Evolutionary conservation across 176 grass and related monocot genomes (phyloP).

Genomic region (Alopecurus myosuroides): DNA sequence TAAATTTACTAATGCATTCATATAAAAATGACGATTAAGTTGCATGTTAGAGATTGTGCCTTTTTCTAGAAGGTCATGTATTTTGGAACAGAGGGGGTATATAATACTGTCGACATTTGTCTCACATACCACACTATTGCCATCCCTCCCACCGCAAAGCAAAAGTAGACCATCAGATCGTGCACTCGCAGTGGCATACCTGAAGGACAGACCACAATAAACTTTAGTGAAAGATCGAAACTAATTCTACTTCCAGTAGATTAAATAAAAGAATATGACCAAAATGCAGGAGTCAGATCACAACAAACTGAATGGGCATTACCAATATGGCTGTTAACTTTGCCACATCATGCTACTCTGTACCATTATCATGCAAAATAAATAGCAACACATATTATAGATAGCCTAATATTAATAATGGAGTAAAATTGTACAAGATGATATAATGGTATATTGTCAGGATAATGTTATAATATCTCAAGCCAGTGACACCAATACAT

Average conservation of each 20-base stretch:
- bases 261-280: conserved; percentile 10
- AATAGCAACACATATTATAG: conserved; percentile 17
- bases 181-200: conserved; percentile 99
- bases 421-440: background rate
- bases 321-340: conserved; percentile 22
- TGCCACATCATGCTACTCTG: conserved; percentile 19
- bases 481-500: conserved; percentile 2
- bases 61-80: background rate
- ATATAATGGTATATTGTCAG: conserved; percentile 1
- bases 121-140: conserved; percentile 88
- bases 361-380: conserved; percentile 22
- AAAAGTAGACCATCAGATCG: conserved; percentile 98
- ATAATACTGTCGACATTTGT: background rate
- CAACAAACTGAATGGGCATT: conserved; percentile 21
- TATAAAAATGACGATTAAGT: background rate
- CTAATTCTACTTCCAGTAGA: conserved; percentile 5
- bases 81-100: background rate
- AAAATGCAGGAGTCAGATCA: conserved; percentile 22
- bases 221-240: conserved; percentile 16
- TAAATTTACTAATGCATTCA: background rate
- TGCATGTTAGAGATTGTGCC: background rate
- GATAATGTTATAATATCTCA: background rate
- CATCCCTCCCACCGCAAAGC: conserved; percentile 97
- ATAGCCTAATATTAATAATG: conserved; percentile 21
- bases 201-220: conserved; percentile 42